These are phyloP conservation scores for Strobilomyces confusus DNA, from an alignment of 768 basidiomycete genomes.

Conservation along the genomic window DNA sequence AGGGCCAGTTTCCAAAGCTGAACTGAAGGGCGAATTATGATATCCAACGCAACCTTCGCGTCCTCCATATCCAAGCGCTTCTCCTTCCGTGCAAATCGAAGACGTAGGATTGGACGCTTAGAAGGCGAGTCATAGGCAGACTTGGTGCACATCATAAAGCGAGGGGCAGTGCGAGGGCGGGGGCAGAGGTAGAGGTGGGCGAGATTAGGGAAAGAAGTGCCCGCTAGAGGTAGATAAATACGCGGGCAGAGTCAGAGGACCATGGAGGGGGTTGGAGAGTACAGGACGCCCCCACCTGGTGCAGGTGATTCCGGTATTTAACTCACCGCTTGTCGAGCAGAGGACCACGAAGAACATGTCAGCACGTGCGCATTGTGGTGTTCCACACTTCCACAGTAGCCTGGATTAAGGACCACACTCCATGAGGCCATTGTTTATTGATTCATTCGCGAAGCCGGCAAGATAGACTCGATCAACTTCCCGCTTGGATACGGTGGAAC, in stretches of 20 bases:
- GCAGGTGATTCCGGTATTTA: constrained; percentile 20
- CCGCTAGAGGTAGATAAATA: constrained; percentile 5
- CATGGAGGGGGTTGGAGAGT: neutral
- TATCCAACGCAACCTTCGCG: constrained; percentile 13
- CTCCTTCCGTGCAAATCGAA: constrained; percentile 9
- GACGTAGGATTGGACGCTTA: constrained; percentile 5
- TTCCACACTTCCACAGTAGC: constrained; percentile 18
- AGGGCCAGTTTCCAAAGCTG: constrained; percentile 19
- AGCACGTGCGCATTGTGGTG: constrained; percentile 21
- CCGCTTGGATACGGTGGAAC: constrained; percentile 6
- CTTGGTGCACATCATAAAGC: constrained; percentile 12
- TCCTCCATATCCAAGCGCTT: constrained; percentile 17
- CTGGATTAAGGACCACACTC: constrained; percentile 12
- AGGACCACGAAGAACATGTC: constrained; percentile 4
- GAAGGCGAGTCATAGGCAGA: constrained; percentile 5
- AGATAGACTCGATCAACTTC: constrained; percentile 9
- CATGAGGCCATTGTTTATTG: constrained; percentile 17
- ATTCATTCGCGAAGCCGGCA: constrained; percentile 8
- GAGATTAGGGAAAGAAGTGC: neutral
- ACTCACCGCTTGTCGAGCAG: constrained; percentile 11
- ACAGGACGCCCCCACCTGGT: neutral
- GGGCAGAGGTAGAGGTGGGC: neutral
- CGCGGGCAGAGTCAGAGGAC: neutral
- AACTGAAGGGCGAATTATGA: constrained; percentile 24
- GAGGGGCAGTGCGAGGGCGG: neutral